phyloP scores from a whole-genome alignment of 2,329 filamentous ascomycete species.

The Paraphaeosphaeria sporulosa region DNA sequence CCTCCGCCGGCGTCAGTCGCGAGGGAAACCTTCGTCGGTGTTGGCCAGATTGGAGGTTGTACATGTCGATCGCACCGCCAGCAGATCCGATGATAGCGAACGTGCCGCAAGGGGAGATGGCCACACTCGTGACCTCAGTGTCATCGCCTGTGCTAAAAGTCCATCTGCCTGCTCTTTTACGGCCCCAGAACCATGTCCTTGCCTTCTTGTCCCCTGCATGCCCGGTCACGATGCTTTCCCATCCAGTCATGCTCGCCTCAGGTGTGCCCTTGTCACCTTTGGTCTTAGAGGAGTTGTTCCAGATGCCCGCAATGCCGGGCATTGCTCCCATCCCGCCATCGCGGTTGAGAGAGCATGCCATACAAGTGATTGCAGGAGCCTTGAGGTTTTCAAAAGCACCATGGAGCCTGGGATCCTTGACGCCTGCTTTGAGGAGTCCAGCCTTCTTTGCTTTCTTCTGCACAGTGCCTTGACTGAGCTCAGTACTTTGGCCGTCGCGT shows the following conservation, averaged over 20 bases:
- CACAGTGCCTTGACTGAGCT: slow-evolving; percentile 89
- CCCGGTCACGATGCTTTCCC: slow-evolving; percentile 96
- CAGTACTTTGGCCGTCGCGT: slow-evolving; percentile 90
- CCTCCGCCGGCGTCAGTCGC: slow-evolving; percentile 77
- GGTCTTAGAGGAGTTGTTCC: slow-evolving; percentile 75
- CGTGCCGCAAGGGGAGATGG: slow-evolving; percentile 89
- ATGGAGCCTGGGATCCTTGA: slow-evolving; percentile 66
- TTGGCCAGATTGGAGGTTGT: slow-evolving; percentile 91
- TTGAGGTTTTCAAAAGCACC: slow-evolving; percentile 77
- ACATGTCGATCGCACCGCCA: slow-evolving; percentile 88
- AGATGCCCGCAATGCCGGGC: slow-evolving; percentile 79
- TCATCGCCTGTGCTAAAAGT: slow-evolving; percentile 86
- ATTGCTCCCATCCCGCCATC: slow-evolving; percentile 92
- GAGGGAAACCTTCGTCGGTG: slow-evolving; percentile 90
- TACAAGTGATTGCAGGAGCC: slow-evolving; percentile 88
- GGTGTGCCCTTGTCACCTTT: slow-evolving; percentile 72
- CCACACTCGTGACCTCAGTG: slow-evolving; percentile 81
- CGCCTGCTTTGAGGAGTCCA: slow-evolving; percentile 70
- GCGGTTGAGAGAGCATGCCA: slow-evolving; percentile 89
- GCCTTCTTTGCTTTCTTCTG: slow-evolving; percentile 89
- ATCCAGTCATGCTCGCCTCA: slow-evolving; percentile 80
- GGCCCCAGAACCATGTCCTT: slow-evolving; percentile 97
- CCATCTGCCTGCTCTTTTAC: slow-evolving; percentile 92
- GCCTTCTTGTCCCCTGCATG: slow-evolving; percentile 85
- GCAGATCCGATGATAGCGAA: slow-evolving; percentile 91